Evolutionary conservation across 2,329 filamentous ascomycete genomes (phyloP).

Genomic region (Talaromyces verruculosus): DNA sequence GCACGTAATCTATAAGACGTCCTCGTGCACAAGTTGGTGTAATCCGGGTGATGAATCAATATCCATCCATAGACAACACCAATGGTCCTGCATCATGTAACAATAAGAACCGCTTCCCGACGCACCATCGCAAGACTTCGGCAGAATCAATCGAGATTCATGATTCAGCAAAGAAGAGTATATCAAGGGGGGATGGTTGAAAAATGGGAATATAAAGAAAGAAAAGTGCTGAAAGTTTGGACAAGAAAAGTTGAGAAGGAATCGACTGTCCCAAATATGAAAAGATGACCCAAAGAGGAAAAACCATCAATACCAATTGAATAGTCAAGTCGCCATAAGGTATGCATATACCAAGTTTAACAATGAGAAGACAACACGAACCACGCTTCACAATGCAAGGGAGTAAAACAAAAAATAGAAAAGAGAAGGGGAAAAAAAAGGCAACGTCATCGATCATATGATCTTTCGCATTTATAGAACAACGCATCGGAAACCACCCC

Average conservation of each 20-base stretch:
- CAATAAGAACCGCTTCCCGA: background rate
- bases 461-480: conserved; percentile 34
- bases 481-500: conserved; percentile 38
- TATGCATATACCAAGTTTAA: conserved; percentile 20
- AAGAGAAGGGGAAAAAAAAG: conserved; percentile 12
- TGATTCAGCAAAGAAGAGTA: background rate
- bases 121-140: background rate
- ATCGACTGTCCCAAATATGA: conserved; percentile 2
- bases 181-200: background rate
- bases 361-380: conserved; percentile 16
- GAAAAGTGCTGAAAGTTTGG: background rate
- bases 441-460: background rate
- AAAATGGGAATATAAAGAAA: background rate
- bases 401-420: background rate
- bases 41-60: background rate
- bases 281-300: background rate
- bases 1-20: background rate
- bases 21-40: background rate
- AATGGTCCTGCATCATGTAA: background rate
- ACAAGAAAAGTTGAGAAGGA: conserved; percentile 4
- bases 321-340: conserved; percentile 16
- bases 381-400: conserved; percentile 22
- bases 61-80: background rate
- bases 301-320: conserved; percentile 3
- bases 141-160: background rate